These are phyloP conservation scores for Mycena leptocephala DNA, from an alignment of 768 basidiomycete genomes.

Conservation along the genomic window DNA sequence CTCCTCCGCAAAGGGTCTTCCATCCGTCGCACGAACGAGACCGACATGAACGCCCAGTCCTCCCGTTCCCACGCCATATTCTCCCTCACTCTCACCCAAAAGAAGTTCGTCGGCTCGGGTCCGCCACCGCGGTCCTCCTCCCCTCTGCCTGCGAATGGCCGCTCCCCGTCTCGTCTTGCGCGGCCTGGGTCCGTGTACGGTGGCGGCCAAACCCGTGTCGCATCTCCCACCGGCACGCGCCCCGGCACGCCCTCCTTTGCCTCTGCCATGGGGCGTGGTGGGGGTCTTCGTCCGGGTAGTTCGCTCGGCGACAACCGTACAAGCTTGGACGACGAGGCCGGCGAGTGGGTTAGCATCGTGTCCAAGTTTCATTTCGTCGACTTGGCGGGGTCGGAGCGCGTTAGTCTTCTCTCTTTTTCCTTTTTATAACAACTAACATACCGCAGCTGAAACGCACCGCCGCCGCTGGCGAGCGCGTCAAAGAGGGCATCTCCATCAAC, in stretches of 20 bases:
- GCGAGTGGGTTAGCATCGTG: conserved; percentile 92
- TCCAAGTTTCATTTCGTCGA: conserved; percentile 99
- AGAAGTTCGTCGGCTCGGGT: conserved; percentile 83
- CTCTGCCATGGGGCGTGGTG: conserved; percentile 80
- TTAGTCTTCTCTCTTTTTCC: conserved; percentile 56
- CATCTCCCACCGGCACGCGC: conserved; percentile 85
- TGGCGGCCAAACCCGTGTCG: conserved; percentile 66
- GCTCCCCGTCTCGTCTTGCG: conserved; percentile 84
- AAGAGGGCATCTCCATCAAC: conserved; percentile 99
- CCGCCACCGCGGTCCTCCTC: conserved; percentile 84
- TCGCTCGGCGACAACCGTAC: conserved; percentile 79
- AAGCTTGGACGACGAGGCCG: conserved; percentile 72
- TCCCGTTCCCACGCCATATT: conserved; percentile 99
- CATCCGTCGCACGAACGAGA: conserved; percentile 95
- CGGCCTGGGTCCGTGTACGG: conserved; percentile 88
- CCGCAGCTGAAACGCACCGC: conserved; percentile 93
- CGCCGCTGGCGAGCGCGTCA: conserved; percentile 95
- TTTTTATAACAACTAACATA: neutral
- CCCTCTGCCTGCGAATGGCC: conserved; percentile 80
- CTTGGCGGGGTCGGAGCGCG: conserved; percentile 95
- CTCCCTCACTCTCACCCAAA: conserved; percentile 94
- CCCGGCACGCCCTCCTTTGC: conserved; percentile 88
- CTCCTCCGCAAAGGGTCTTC: conserved; percentile 92
- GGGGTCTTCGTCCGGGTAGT: conserved; percentile 82
- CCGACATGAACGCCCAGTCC: conserved; percentile 98